These are phyloP conservation scores for Solanum dulcamara DNA, from an alignment of 257 asterid species.

Conservation along the genomic window DNA sequence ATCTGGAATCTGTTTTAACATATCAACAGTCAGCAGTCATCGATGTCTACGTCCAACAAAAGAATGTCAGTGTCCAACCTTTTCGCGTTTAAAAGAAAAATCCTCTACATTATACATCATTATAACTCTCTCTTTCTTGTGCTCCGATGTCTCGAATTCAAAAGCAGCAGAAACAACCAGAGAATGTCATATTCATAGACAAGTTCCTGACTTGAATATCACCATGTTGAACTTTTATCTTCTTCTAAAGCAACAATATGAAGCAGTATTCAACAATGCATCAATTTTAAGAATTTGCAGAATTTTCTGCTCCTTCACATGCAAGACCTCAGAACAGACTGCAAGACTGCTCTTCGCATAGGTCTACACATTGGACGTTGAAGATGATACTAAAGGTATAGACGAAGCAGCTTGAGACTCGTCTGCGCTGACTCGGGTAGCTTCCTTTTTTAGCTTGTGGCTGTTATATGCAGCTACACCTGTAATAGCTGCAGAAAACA, in stretches of 20 bases:
- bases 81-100: not conserved
- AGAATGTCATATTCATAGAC: not conserved
- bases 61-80: not conserved
- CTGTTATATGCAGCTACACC: slow-evolving; percentile 97
- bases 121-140: not conserved
- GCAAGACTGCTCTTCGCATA: not conserved
- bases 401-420: slow-evolving; percentile 27
- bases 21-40: not conserved
- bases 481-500: slow-evolving; percentile 56
- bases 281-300: not conserved
- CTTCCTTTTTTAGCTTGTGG: slow-evolving; percentile 83
- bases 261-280: not conserved
- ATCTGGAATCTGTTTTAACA: not conserved
- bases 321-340: not conserved
- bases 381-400: slow-evolving; percentile 26
- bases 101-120: not conserved
- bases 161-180: not conserved
- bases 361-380: slow-evolving; percentile 15
- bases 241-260: not conserved
- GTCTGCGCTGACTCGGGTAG: slow-evolving; percentile 32
- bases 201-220: not conserved
- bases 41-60: not conserved
- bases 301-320: not conserved
- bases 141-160: not conserved
- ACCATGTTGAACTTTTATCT: not conserved